Conservation (phyloP, 768 basidiomycete species). For the Cubamyces lactineus region DNA sequence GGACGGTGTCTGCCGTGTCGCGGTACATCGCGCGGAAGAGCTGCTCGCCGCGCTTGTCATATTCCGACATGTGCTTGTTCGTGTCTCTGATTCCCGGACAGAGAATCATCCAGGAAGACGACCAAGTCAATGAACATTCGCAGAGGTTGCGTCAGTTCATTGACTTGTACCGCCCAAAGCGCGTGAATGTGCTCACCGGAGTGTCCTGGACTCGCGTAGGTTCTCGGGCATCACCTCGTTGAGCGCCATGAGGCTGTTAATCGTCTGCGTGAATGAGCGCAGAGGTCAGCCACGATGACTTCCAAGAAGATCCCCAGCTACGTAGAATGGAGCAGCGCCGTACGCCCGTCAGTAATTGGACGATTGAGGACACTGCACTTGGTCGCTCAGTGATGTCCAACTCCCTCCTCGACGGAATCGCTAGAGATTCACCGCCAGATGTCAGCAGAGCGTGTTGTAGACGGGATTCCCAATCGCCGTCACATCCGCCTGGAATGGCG, state of each 20-base stretch:
- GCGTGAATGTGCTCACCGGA: constrained; percentile 43
- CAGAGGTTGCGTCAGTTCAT: too few species aligned
- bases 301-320: not conserved
- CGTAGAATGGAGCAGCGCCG: too few species aligned
- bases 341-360: too few species aligned
- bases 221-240: constrained; percentile 57
- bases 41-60: constrained; percentile 44
- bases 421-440: too few species aligned
- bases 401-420: too few species aligned
- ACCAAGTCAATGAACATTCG: too few species aligned
- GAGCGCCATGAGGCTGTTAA: constrained; percentile 58
- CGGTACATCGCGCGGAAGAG: constrained; percentile 59
- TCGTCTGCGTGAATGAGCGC: constrained; percentile 43
- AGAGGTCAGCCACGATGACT: not conserved
- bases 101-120: too few species aligned
- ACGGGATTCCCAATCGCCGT: too few species aligned
- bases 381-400: too few species aligned
- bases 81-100: constrained; percentile 40
- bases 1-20: constrained; percentile 52
- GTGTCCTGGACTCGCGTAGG: constrained; percentile 48
- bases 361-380: too few species aligned
- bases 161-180: not conserved
- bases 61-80: constrained; percentile 46
- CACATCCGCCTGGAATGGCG: too few species aligned
- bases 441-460: too few species aligned